phyloP scores from a whole-genome alignment of 768 basidiomycete species.

The Paxillus ammoniavirescens region DNA sequence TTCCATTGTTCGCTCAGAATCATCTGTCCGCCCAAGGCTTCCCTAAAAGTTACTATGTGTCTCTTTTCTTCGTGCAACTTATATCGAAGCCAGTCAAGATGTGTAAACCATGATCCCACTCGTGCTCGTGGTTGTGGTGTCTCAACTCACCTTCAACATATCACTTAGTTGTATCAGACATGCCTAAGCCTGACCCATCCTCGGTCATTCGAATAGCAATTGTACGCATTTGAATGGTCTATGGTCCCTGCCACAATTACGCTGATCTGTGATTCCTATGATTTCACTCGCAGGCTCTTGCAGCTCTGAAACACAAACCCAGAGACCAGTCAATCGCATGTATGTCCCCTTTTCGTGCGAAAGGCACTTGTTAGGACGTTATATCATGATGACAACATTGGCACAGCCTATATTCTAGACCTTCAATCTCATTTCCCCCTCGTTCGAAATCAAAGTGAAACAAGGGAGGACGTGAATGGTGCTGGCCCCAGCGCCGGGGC shows the following conservation, averaged over 20 bases:
- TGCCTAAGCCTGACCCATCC: slow-evolving; percentile 12
- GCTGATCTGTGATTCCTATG: not conserved
- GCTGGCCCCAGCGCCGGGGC: not conserved
- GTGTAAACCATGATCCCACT: not conserved
- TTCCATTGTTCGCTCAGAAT: not conserved
- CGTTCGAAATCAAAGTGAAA: not conserved
- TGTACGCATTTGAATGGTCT: slow-evolving; percentile 14
- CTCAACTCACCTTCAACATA: not conserved
- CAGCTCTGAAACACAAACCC: slow-evolving; percentile 25
- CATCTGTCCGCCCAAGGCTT: no score
- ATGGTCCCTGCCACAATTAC: not conserved
- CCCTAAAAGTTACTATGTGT: no score
- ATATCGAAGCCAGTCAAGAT: not conserved
- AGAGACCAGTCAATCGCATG: slow-evolving; percentile 22
- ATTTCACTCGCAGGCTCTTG: slow-evolving; percentile 13
- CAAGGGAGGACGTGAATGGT: not conserved
- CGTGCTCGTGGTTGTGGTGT: no score
- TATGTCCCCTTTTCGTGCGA: not conserved
- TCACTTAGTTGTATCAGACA: not conserved
- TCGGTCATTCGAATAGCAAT: slow-evolving; percentile 22
- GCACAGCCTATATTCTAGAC: slow-evolving; percentile 27
- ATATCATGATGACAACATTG: not conserved
- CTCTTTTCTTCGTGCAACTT: not conserved
- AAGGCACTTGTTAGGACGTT: no score
- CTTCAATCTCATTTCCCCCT: slow-evolving; percentile 25